A percentile compares a stretch with the other conserved stretches of the same genome.
These are phyloP conservation scores for Claviceps humidiphila DNA, from an alignment of 2,329 filamentous ascomycete species.

Conservation along the genomic window DNA sequence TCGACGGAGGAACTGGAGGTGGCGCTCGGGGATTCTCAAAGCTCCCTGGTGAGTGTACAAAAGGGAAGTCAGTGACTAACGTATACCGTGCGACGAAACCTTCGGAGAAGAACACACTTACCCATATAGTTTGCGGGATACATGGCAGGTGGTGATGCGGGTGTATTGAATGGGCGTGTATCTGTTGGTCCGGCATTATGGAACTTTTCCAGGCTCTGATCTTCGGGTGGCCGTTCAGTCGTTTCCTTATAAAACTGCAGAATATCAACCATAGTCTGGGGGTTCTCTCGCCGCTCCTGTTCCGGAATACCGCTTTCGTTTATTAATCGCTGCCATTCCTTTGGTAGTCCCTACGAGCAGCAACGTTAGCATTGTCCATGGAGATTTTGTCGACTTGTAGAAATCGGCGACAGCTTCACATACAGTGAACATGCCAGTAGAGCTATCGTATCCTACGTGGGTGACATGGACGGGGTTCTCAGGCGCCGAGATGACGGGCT, in stretches of 20 bases:
- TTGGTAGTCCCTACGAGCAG: conserved; percentile 65
- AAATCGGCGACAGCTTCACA: neutral
- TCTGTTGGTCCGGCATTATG: conserved; percentile 62
- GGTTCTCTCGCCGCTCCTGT: conserved; percentile 89
- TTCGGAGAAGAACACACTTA: conserved; percentile 50
- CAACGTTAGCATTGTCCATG: conserved; percentile 7
- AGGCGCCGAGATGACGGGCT: conserved; percentile 89
- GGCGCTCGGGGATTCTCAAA: conserved; percentile 95
- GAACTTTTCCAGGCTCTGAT: conserved; percentile 92
- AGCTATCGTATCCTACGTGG: conserved; percentile 93
- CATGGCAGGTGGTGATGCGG: conserved; percentile 38
- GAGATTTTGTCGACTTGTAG: neutral
- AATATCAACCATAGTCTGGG: conserved; percentile 89
- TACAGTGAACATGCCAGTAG: conserved; percentile 91
- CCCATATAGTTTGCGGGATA: conserved; percentile 42
- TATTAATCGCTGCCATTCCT: conserved; percentile 94
- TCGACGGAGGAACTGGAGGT: conserved; percentile 63
- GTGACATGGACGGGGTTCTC: conserved; percentile 97
- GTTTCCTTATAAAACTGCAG: conserved; percentile 96
- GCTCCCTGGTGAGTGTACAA: conserved; percentile 42
- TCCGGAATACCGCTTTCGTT: conserved; percentile 93
- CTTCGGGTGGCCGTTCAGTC: conserved; percentile 64
- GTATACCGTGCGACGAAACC: neutral
- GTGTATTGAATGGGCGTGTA: conserved; percentile 29
- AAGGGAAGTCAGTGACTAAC: neutral